Evolutionary conservation across 2,329 filamentous ascomycete species (phyloP), one percentile per base, ranked within the genome.

Genomic region (Arthrobotrys sphaeroides): DNA sequence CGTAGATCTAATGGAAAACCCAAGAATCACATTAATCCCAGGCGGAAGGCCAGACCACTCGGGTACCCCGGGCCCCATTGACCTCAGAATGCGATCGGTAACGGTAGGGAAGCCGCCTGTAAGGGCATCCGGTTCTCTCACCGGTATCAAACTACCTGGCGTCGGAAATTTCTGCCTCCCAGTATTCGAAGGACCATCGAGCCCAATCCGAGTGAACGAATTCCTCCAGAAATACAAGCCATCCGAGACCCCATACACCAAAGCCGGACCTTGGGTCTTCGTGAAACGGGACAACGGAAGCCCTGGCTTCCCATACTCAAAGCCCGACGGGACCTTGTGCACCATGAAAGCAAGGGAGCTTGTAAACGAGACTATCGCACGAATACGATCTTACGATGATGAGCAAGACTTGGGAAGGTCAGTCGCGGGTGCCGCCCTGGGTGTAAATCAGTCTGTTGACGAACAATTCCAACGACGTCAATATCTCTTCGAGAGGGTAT

Each of bases 201-300:
- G 47, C 33, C 7, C 62, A 9, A 33, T 74, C 3, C 12, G 33
- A 26, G 24, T 73, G n/a, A 74, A 68, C 38, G 28, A 43, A 26
- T 74, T 74, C 18, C 62, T 74, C 10, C n/a, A 36, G 7, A 28
- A 68, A 38, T 68, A 68, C 40, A 12, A 28, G 2, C 70, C 70
- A 2, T 45, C 62, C 2, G 12, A 45, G 16, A 12, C 18, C 26
- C 10, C 9, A 10, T n/a, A 51, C n/a, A 13, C 6, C 4, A 12
- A n/a, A 31, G 16, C 24, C 2, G 70, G 70, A 2, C 18, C 31
- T 3, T 74, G 45, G 43, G 51, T 74, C 7, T 74, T 49, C 16
- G 47, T 74, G 6, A 55, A 43, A 28, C 61, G 33, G 31, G 45
- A 74, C 18, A 20, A 43, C 12, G 2, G 22, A 16, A 57, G 26